A percentile compares a stretch with the other conserved stretches of the same genome.
Conservation (phyloP, 495 filamentous ascomycete genomes). For the Penicillium flavigenum region DNA sequence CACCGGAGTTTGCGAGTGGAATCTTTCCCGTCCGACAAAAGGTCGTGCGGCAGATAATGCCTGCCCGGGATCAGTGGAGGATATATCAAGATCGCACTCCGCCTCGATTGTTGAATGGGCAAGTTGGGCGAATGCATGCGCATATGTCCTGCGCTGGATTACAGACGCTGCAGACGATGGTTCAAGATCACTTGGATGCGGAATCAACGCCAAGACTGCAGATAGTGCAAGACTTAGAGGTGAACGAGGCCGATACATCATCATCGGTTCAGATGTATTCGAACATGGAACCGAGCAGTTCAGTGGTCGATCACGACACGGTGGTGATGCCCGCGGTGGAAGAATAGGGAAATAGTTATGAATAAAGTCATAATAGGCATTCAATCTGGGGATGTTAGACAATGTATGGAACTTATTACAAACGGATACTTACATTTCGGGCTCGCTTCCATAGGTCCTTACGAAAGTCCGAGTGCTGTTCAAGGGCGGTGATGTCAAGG, state of each 20-base stretch:
- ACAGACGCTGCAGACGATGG: conserved; percentile 47
- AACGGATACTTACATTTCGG: conserved; percentile 38
- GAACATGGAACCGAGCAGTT: conserved; percentile 43
- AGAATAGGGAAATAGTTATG: conserved; percentile 60
- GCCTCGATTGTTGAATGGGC: conserved; percentile 54
- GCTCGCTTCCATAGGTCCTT: conserved; percentile 44
- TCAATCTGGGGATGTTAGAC: conserved; percentile 45
- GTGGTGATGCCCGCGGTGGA: conserved; percentile 48
- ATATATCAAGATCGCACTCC: conserved; percentile 57
- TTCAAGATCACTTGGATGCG: conserved; percentile 51
- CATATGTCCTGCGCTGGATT: conserved; percentile 50
- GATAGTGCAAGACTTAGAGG: conserved; percentile 57
- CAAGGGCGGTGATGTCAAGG: conserved; percentile 34
- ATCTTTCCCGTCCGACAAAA: conserved; percentile 43
- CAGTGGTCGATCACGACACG: conserved; percentile 45
- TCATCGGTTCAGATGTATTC: conserved; percentile 40
- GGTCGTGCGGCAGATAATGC: conserved; percentile 49
- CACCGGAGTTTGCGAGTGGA: conserved; percentile 52
- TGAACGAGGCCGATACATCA: conserved; percentile 49
- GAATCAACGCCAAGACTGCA: conserved; percentile 55
- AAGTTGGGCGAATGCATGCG: conserved; percentile 55
- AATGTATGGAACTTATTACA: not conserved
- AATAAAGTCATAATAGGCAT: conserved; percentile 61
- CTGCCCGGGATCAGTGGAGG: conserved; percentile 51
- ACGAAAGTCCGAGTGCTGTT: conserved; percentile 32